A percentile compares a stretch with the other conserved stretches of the same genome.
Conservation (phyloP, 495 filamentous ascomycete genomes). For the Trichocladium antarcticum region DNA sequence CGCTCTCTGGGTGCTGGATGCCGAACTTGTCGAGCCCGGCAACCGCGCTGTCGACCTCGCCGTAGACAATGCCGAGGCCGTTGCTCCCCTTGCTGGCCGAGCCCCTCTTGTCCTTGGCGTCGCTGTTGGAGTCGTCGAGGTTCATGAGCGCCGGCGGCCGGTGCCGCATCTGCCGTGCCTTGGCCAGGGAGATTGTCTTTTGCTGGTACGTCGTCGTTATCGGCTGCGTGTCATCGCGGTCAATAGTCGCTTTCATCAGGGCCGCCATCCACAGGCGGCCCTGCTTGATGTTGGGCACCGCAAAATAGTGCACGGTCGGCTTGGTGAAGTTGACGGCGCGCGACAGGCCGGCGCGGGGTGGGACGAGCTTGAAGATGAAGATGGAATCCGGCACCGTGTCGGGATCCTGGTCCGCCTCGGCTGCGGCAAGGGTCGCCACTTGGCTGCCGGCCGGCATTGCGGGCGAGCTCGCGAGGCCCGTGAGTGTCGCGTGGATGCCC, state of each 20-base stretch:
- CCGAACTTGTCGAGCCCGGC: conserved; percentile 39
- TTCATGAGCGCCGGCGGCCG: conserved; percentile 80
- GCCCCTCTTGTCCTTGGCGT: conserved; percentile 14
- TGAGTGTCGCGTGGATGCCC: conserved; percentile 81
- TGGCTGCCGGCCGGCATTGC: conserved; percentile 57
- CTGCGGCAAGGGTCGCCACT: conserved; percentile 43
- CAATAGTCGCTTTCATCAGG: conserved; percentile 97
- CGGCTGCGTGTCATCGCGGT: conserved; percentile 68
- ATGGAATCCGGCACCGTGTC: conserved; percentile 45
- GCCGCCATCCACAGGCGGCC: conserved; percentile 97
- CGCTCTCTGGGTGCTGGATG: conserved; percentile 30
- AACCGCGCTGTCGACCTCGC: conserved; percentile 41
- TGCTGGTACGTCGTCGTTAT: conserved; percentile 89
- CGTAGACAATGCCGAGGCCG: conserved; percentile 41
- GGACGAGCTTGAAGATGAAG: conserved; percentile 98
- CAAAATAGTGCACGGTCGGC: conserved; percentile 94
- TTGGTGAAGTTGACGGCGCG: conserved; percentile 95
- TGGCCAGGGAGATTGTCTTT: conserved; percentile 79
- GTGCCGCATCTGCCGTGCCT: conserved; percentile 71
- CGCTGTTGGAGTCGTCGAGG: conserved; percentile 45
- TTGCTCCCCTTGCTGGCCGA: conserved; percentile 16
- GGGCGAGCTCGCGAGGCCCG: conserved; percentile 67
- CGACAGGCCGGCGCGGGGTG: conserved; percentile 75
- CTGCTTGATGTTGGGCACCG: conserved; percentile 76
- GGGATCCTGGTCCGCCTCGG: conserved; percentile 31